These are phyloP conservation scores for Strigomonas oncopelti DNA, from an alignment of 208 protist species.

Conservation along the genomic window DNA sequence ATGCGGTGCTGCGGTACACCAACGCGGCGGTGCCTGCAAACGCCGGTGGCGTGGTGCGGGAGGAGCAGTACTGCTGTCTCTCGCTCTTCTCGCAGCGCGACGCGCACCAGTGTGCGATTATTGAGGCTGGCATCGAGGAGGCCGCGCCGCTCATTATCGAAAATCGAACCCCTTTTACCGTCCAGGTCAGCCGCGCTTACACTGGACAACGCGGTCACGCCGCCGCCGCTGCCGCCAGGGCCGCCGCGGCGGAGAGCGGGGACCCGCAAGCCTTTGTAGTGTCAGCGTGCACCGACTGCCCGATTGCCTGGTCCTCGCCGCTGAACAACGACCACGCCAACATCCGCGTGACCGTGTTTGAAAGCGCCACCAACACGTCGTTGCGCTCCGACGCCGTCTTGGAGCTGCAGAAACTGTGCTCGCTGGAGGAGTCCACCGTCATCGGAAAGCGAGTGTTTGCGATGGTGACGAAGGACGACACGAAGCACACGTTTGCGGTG, in stretches of 20 bases:
- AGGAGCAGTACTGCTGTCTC: slow-evolving; percentile 36
- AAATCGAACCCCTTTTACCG: slow-evolving; percentile 34
- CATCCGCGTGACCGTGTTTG: slow-evolving; percentile 6
- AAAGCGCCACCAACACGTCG: background rate
- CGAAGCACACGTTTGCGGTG: slow-evolving; percentile 25
- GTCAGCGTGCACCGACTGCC: slow-evolving; percentile 4
- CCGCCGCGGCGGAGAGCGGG: background rate
- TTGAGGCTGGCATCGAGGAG: slow-evolving; percentile 12
- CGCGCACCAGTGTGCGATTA: slow-evolving; percentile 17
- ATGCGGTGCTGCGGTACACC: background rate
- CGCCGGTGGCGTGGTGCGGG: background rate
- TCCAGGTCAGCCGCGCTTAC: slow-evolving; percentile 22
- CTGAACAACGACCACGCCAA: background rate
- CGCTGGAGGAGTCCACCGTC: slow-evolving; percentile 13
- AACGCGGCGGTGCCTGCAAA: background rate
- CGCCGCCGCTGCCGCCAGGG: background rate
- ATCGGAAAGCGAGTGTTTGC: slow-evolving; percentile 28
- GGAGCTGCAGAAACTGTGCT: slow-evolving; percentile 21
- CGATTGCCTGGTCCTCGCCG: background rate
- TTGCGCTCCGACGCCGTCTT: slow-evolving; percentile 9
- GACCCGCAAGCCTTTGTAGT: background rate
- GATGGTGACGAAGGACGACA: slow-evolving; percentile 28
- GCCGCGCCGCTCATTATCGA: slow-evolving; percentile 32
- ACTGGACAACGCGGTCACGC: background rate
- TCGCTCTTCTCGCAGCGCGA: slow-evolving; percentile 20